Percentiles rank a stretch among this genome's conserved stretches.
These are phyloP conservation scores for Beverwykella pulmonaria DNA, from an alignment of 495 filamentous ascomycete species.

Conservation along the genomic window DNA sequence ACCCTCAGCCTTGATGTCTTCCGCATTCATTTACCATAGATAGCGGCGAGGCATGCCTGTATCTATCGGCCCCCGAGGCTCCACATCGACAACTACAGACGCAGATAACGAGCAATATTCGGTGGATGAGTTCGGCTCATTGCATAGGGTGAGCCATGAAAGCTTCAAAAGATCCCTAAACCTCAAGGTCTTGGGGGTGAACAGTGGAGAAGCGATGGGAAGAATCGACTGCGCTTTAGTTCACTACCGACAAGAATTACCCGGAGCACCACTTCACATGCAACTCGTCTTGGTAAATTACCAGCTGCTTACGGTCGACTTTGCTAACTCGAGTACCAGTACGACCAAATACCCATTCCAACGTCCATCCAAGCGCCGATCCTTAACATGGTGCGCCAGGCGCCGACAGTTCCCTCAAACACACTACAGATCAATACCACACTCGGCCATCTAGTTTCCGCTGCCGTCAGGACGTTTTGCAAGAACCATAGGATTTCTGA, in stretches of 20 bases:
- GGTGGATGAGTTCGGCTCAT: neutral
- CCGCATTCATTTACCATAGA: neutral
- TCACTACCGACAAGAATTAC: neutral
- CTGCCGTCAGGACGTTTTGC: conserved; percentile 9
- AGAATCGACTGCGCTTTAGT: conserved; percentile 3
- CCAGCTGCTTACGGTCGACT: neutral
- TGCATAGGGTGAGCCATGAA: neutral
- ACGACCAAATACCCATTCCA: conserved; percentile 7
- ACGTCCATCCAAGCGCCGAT: neutral
- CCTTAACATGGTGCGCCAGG: neutral
- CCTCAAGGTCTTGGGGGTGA: conserved; percentile 5
- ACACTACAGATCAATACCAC: neutral
- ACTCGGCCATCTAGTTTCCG: conserved; percentile 9
- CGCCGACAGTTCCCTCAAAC: neutral
- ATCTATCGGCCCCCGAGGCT: neutral
- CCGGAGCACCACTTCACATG: neutral
- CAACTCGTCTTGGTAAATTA: conserved; percentile 2
- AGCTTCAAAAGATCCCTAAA: neutral
- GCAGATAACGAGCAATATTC: neutral
- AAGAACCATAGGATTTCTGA: neutral
- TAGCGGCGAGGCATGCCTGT: neutral
- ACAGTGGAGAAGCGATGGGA: neutral
- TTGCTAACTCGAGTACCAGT: neutral
- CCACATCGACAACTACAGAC: neutral
- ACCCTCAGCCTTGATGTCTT: neutral